Base-by-base conservation (phyloP, 495 filamentous ascomycete species). In the Filosporella fistucella region DNA sequence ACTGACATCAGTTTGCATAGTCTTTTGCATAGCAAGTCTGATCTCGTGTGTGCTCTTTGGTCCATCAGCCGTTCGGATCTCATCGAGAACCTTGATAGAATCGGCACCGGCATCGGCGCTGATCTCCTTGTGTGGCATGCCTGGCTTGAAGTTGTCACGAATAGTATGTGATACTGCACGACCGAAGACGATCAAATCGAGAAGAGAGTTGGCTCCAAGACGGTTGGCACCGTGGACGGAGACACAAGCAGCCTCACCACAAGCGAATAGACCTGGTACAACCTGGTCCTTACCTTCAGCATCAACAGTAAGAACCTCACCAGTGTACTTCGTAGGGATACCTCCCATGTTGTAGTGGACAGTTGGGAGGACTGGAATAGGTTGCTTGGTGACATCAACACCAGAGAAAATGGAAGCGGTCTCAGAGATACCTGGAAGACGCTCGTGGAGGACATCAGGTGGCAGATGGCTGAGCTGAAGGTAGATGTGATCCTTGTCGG, bases 311-410 rank as follows among this genome's bases (percentile, higher is more conserved):
- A 59, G n/a, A 2, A 56, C 56, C 45, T 59, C 49, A 18, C 52
- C 56, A n/a, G 48, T 45, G 41, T 55, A 56, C 30, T 59, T 59
- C 21, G 56, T 59, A 6, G 56, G 56, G 13, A 59, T 53, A 16
- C 52, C 56, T 13, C 56, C 56, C 52, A 55, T 59, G 33, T 52
- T 55, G 29, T 59, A 59, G 28, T 59, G 56, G 1, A 59, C 56
- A 4, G 56, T 59, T 21, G 56, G 56, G 1, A 59, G 17, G 4
- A 56, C 56, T 0, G 56, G 56, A 17, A 59, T 59, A 7, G 56
- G 56, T 18, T 59, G 23, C 20, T 46, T 49, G 2, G 56, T 59
- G n/a, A 59, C 56, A 25, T 59, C 56, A 18, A 59, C 53, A 1
- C 52, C 52, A 9, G 56, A 44, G 32, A 59, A 59, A 12, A 59